Percentiles rank a stretch among this genome's conserved stretches.
phyloP scores from a whole-genome alignment of 176 grass and related monocot genomes.

The Zoysia japonica region DNA sequence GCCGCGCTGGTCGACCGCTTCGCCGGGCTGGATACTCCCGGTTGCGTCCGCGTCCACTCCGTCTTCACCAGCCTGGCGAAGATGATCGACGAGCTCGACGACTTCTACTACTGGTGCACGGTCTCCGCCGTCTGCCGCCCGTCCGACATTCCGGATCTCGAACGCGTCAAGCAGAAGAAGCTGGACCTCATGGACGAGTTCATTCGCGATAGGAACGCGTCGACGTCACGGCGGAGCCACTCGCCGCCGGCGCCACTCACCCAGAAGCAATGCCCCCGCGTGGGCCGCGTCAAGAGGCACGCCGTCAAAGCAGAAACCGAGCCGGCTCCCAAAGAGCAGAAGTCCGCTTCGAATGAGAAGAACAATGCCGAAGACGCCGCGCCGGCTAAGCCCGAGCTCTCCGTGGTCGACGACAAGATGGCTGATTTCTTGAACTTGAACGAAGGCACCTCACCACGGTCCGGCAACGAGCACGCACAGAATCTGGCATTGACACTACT shows the following conservation, averaged over 20 bases:
- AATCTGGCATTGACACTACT: constrained; percentile 50
- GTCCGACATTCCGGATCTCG: constrained; percentile 55
- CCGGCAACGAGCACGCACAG: constrained; percentile 37
- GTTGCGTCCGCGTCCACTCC: constrained; percentile 53
- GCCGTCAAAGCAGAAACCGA: constrained; percentile 22
- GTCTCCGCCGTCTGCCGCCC: constrained; percentile 48
- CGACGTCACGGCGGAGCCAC: neutral
- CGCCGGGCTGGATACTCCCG: constrained; percentile 45
- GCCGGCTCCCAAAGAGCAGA: neutral
- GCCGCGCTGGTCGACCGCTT: constrained; percentile 63
- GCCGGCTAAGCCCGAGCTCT: neutral
- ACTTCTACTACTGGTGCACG: constrained; percentile 64
- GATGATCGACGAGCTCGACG: constrained; percentile 66
- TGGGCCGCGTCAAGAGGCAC: neutral
- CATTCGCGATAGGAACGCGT: constrained; percentile 52
- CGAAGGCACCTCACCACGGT: constrained; percentile 33
- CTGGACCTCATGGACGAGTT: constrained; percentile 80
- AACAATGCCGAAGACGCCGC: neutral
- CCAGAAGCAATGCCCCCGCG: neutral
- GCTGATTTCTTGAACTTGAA: constrained; percentile 59
- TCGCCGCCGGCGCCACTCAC: neutral
- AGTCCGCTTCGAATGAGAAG: constrained; percentile 14
- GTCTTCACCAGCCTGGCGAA: constrained; percentile 54
- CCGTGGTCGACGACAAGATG: constrained; percentile 7
- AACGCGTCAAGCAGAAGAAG: constrained; percentile 62